Conservation (phyloP, 805 yeast species). For the Yamadazyma scolyti region DNA sequence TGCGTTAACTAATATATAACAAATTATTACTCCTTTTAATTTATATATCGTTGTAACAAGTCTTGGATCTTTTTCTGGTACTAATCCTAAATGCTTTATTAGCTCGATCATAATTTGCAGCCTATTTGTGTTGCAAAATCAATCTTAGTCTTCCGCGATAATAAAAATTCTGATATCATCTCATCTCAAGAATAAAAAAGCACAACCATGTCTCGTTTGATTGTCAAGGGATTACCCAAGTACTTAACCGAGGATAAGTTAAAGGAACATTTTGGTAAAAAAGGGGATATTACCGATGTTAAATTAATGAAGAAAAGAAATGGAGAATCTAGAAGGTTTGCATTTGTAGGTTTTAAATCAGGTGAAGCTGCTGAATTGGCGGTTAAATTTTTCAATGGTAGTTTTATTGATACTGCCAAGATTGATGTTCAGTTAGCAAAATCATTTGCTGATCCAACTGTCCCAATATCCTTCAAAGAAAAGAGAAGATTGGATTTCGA, state of each 20-base stretch:
- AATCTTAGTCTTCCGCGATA: slow-evolving; percentile 2
- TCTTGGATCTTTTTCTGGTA: slow-evolving; percentile 13
- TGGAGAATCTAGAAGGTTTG: slow-evolving; percentile 90
- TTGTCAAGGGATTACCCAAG: slow-evolving; percentile 84
- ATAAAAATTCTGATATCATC: no score
- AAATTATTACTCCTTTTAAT: slow-evolving; percentile 15
- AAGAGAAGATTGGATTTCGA: slow-evolving; percentile 46
- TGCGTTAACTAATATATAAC: slow-evolving; percentile 14
- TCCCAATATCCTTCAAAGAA: slow-evolving; percentile 56
- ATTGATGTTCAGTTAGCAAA: slow-evolving; percentile 81
- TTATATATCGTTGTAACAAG: slow-evolving; percentile 3
- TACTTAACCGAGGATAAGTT: slow-evolving; percentile 74
- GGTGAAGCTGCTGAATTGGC: slow-evolving; percentile 74
- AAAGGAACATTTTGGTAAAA: slow-evolving; percentile 55
- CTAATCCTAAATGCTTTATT: slow-evolving; percentile 28
- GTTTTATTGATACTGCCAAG: slow-evolving; percentile 80
- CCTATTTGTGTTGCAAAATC: slow-evolving; percentile 1
- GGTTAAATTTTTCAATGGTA: slow-evolving; percentile 65
- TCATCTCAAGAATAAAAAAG: slow-evolving; percentile 10
- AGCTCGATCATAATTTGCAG: slow-evolving; percentile 22
- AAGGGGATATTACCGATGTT: slow-evolving; percentile 80
- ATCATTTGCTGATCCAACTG: slow-evolving; percentile 77
- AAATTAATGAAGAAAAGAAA: slow-evolving; percentile 74
- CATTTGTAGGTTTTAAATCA: slow-evolving; percentile 84
- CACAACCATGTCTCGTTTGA: slow-evolving; percentile 84